A percentile compares a stretch with the other conserved stretches of the same genome.
These are phyloP conservation scores for Globisporangium solare DNA, from an alignment of 352 stramenopile genomes.

Conservation along the genomic window DNA sequence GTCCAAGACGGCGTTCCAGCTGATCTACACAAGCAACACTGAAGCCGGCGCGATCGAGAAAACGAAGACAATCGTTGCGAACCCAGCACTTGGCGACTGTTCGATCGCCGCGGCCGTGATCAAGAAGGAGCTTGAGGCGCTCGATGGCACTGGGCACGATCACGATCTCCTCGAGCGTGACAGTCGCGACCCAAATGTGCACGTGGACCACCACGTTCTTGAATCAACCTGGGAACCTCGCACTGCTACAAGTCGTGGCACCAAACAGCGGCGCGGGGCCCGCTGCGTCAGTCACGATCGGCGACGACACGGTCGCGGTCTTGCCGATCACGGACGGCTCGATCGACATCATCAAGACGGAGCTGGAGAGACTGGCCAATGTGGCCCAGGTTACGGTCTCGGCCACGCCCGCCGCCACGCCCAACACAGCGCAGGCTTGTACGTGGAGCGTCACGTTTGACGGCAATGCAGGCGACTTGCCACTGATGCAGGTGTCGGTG, in stretches of 20 bases:
- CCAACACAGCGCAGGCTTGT: slow-evolving; percentile 68
- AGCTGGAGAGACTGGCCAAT: slow-evolving; percentile 89
- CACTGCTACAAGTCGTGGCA: slow-evolving; percentile 64
- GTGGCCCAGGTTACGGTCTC: slow-evolving; percentile 90
- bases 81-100: slow-evolving; percentile 78
- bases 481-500: slow-evolving; percentile 48
- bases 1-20: slow-evolving; percentile 73
- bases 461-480: slow-evolving; percentile 86
- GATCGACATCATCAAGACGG: slow-evolving; percentile 92
- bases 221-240: slow-evolving; percentile 82
- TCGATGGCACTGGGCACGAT: slow-evolving; percentile 46
- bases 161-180: slow-evolving; percentile 37
- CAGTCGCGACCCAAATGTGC: slow-evolving; percentile 64
- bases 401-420: slow-evolving; percentile 24
- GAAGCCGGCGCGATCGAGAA: slow-evolving; percentile 39
- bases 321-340: slow-evolving; percentile 68
- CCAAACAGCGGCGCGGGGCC: slow-evolving; percentile 30
- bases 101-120: slow-evolving; percentile 53
- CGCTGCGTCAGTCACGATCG: slow-evolving; percentile 38
- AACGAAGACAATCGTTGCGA: slow-evolving; percentile 81
- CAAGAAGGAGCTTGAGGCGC: slow-evolving; percentile 37
- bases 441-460: slow-evolving; percentile 93
- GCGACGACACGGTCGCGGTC: slow-evolving; percentile 83
- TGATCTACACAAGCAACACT: slow-evolving; percentile 82
- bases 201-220: slow-evolving; percentile 89